Conservation (phyloP, 163 green algal species). For the Scenedesmus sp. region DNA sequence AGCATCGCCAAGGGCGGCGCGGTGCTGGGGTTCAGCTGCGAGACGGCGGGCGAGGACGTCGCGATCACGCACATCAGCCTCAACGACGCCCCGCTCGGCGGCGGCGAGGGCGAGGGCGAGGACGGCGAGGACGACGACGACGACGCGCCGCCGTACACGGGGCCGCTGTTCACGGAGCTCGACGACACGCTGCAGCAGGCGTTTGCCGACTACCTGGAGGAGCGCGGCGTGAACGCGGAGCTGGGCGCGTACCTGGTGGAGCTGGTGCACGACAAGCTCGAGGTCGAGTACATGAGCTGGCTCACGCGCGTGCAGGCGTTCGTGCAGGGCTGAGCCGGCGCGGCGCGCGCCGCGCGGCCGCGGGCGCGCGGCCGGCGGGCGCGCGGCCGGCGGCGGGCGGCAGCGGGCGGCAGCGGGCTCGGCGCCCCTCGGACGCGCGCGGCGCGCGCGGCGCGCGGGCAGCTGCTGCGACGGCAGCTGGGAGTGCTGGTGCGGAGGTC, state of each 20-base stretch:
- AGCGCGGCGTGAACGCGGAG: constrained; percentile 46
- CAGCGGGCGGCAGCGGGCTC: too few species aligned
- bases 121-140: constrained; percentile 29
- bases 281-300: constrained; percentile 50
- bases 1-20: constrained; percentile 40
- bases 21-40: constrained; percentile 46
- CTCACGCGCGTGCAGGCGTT: constrained; percentile 34
- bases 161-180: constrained; percentile 52
- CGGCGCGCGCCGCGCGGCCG: too few species aligned
- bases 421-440: too few species aligned
- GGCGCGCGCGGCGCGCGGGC: too few species aligned
- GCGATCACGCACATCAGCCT: constrained; percentile 43
- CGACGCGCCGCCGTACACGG: constrained; percentile 28
- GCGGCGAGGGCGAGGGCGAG: not conserved
- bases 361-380: too few species aligned
- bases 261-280: constrained; percentile 49
- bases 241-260: constrained; percentile 44
- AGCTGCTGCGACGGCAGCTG: too few species aligned
- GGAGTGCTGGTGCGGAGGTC: too few species aligned
- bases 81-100: not conserved
- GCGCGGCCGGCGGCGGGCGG: too few species aligned
- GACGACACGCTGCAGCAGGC: constrained; percentile 60
- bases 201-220: constrained; percentile 55
- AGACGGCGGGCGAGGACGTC: constrained; percentile 47
- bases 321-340: not conserved